Base-by-base conservation (phyloP, 306 rosid species). In the Dicorynia guianensis region DNA sequence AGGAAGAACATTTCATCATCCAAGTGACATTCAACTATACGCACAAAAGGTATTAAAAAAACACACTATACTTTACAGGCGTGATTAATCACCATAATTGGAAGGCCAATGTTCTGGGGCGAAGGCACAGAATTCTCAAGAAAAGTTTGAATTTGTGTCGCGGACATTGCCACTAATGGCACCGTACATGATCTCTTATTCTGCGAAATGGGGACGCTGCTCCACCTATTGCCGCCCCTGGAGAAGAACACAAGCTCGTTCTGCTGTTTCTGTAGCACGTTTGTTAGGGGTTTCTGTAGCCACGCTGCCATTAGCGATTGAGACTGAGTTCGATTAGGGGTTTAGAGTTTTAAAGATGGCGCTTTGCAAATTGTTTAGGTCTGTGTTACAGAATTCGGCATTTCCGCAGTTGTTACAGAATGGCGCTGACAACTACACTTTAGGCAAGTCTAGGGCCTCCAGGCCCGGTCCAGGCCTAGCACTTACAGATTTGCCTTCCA, bases 61-160 rank as follows among this genome's bases (percentile, higher is more conserved):
- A 70, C 5, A 11, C 49, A 12, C 11, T 33, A 8, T 34, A 11
- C 39, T 10, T 1, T 1, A 20, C 34, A 18, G 13, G 34, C 30
- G 40, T 4, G 66, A 63, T 35, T 4, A 58, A 47, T 50, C 34
- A 85, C 89, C 89, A 82, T 82, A 39, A 86, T 74, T n/a, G 89
- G 89, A 36, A 58, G 30, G 42, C 71, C 83, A 6, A 20, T 12
- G 39, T 39, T 60, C 15, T 63, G 60, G 5, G 50, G 0, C 17
- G 84, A 76, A 79, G 67, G 82, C 0, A 68, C 48, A 2, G 89
- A 68, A 7, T 76, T 77, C n/a, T 80, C 74, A 18, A 79, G 83
- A 48, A 71, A 83, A 35, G 44, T 73, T 38, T 79, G 89, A 77
- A 80, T 40, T 5, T 83, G 66, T 11, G 87, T 62, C n/a, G 79